Evolutionary conservation across 2,329 filamentous ascomycete genomes (phyloP).

Genomic region (Claviceps africana): DNA sequence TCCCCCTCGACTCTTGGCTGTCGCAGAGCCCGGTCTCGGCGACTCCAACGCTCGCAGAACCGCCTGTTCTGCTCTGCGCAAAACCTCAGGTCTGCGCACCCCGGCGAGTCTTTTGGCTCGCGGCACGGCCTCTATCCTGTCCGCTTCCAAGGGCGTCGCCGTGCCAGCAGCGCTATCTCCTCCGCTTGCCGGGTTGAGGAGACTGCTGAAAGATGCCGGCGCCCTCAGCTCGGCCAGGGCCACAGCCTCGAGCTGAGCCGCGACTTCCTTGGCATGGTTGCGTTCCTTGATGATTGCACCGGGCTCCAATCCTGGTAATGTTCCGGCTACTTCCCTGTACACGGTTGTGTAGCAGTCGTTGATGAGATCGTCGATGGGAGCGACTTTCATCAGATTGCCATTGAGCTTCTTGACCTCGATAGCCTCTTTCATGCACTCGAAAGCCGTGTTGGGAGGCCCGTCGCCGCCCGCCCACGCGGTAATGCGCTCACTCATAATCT

Average conservation of each 20-base stretch:
- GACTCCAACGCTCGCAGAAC: constrained; percentile 37
- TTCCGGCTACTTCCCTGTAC: constrained; percentile 52
- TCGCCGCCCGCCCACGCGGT: constrained; percentile 37
- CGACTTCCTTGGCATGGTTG: constrained; percentile 27
- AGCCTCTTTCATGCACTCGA: constrained; percentile 42
- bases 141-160: constrained; percentile 22
- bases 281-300: constrained; percentile 32
- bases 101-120: constrained; percentile 26
- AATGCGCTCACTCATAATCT: constrained; percentile 40
- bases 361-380: constrained; percentile 82
- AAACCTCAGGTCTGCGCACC: constrained; percentile 41
- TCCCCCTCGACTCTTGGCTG: constrained; percentile 34
- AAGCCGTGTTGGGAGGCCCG: constrained; percentile 24
- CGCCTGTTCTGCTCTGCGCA: constrained; percentile 48
- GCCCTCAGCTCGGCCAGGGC: constrained; percentile 15
- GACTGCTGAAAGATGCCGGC: constrained; percentile 23
- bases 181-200: constrained; percentile 29
- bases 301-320: constrained; percentile 37
- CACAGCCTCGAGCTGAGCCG: constrained; percentile 22
- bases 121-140: constrained; percentile 27
- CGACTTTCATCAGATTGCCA: constrained; percentile 70
- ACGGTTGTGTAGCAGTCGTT: constrained; percentile 75
- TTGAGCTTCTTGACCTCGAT: constrained; percentile 60
- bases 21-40: constrained; percentile 27
- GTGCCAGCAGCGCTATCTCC: constrained; percentile 22